These are phyloP conservation scores for Hypoxylon sp. DNA, from an alignment of 2,329 filamentous ascomycete species.

Conservation along the genomic window DNA sequence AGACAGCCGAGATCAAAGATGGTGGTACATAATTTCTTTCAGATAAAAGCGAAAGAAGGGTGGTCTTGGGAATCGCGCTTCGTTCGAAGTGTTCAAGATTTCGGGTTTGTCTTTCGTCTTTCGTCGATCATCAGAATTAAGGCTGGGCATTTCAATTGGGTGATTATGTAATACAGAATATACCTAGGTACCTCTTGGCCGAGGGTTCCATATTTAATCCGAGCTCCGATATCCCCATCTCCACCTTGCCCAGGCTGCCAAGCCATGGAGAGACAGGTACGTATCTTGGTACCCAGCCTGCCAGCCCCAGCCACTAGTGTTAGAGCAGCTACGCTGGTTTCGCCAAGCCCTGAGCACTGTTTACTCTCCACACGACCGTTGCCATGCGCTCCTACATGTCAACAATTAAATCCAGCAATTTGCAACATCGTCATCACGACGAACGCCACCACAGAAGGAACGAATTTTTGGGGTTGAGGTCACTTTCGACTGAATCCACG, in stretches of 20 bases:
- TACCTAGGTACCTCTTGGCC: neutral
- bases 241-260: neutral
- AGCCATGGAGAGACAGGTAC: neutral
- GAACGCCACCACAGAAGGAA: slow-evolving; percentile 23
- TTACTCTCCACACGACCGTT: slow-evolving; percentile 43
- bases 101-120: slow-evolving; percentile 22
- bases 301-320: neutral
- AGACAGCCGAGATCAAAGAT: slow-evolving; percentile 22
- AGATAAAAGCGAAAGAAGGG: slow-evolving; percentile 24
- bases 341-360: slow-evolving; percentile 35
- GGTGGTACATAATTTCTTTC: slow-evolving; percentile 22
- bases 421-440: slow-evolving; percentile 29
- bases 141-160: neutral
- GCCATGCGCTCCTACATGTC: slow-evolving; percentile 45
- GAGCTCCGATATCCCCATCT: neutral
- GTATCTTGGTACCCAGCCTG: neutral
- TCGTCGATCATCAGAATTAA: slow-evolving; percentile 14
- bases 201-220: slow-evolving; percentile 1
- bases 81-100: slow-evolving; percentile 22
- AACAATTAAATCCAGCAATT: slow-evolving; percentile 43
- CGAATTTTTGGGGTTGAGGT: slow-evolving; percentile 3
- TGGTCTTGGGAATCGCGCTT: slow-evolving; percentile 12
- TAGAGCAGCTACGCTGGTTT: slow-evolving; percentile 6
- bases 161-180: slow-evolving; percentile 19
- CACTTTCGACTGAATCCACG: slow-evolving; percentile 1